Base-by-base conservation (phyloP, 2,329 filamentous ascomycete species). In the Cladosporium halotolerans region DNA sequence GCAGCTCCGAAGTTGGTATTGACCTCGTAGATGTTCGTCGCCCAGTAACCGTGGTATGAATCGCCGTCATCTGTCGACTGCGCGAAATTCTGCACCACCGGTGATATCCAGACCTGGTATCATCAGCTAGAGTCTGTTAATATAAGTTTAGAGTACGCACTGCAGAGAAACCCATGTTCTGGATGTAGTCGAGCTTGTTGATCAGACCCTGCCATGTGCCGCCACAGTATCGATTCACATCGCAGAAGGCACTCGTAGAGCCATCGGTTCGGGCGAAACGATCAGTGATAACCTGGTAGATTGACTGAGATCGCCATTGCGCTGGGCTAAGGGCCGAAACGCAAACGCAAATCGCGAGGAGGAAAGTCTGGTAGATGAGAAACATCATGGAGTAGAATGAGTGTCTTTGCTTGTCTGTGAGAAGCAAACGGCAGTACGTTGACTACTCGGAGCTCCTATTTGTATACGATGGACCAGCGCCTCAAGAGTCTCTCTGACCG, bases 211-310 rank as follows among this genome's bases (percentile, higher is more conserved):
- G 62, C 63, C 65, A 72, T 36, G 68, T 66, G 13, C 70, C 70
- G 13, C 60, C 62, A 23, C 62, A 66, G 55, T 76, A 76, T 55
- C 19, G 34, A 34, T 44, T 46, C 9, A 68, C 60, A 49, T 74
- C 68, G 60, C 77, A 79, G 1, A 68, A 55, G 14, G 66, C 69
- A 18, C 74, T 73, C 5, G 68, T 73, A 3, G 70, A 73, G 18
- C 74, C 76, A 58, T 73, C 69, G 3, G 68, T 73, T 5, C 74
- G 73, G 4, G 78, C 79, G 55, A 79, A 75, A 1, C 80, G 76
- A 60, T 82, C 79, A 2, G 79, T 81, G 58, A 83, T 66, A 33
- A 77, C 74, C 67, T 81, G 80, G 63, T 83, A 83, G 52, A 82
- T 81, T 11, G 65, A 68, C 45, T 64, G 58, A 18, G 60, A 63